Conservation (phyloP, 495 filamentous ascomycete genomes). For the Aspergillus olivimuriae region DNA sequence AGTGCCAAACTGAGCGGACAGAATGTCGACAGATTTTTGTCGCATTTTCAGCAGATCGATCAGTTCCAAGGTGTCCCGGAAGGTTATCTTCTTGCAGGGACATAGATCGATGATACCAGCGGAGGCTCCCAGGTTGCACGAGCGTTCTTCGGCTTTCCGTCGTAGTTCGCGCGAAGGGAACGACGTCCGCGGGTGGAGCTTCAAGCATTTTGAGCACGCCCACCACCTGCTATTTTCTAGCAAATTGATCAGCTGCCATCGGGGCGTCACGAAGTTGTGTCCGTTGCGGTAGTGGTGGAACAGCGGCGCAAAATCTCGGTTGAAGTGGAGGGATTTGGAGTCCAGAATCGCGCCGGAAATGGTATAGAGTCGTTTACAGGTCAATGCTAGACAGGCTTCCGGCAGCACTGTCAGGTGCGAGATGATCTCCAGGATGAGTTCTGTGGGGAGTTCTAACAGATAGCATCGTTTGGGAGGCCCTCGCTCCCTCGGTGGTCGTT, state of each 20-base stretch:
- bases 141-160: constrained; percentile 30
- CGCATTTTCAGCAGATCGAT: constrained; percentile 29
- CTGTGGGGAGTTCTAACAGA: constrained; percentile 39
- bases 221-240: constrained; percentile 36
- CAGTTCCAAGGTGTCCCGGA: constrained; percentile 36
- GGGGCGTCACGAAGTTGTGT: constrained; percentile 34
- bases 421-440: constrained; percentile 36
- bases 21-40: constrained; percentile 19
- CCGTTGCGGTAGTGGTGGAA: constrained; percentile 41
- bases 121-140: constrained; percentile 34
- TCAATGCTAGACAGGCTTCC: constrained; percentile 37
- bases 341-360: constrained; percentile 31
- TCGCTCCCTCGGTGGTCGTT: constrained; percentile 10
- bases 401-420: constrained; percentile 34
- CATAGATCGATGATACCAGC: constrained; percentile 42
- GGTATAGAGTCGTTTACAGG: constrained; percentile 37
- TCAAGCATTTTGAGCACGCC: constrained; percentile 39
- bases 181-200: constrained; percentile 34
- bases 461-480: constrained; percentile 22
- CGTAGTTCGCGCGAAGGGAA: constrained; percentile 32
- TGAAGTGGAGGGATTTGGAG: constrained; percentile 35
- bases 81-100: constrained; percentile 43
- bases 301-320: constrained; percentile 39
- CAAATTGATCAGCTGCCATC: constrained; percentile 38
- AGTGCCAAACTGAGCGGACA: constrained; percentile 28